Conservation (phyloP, 2,329 filamentous ascomycete genomes). For the Zymoseptoria ardabiliae region DNA sequence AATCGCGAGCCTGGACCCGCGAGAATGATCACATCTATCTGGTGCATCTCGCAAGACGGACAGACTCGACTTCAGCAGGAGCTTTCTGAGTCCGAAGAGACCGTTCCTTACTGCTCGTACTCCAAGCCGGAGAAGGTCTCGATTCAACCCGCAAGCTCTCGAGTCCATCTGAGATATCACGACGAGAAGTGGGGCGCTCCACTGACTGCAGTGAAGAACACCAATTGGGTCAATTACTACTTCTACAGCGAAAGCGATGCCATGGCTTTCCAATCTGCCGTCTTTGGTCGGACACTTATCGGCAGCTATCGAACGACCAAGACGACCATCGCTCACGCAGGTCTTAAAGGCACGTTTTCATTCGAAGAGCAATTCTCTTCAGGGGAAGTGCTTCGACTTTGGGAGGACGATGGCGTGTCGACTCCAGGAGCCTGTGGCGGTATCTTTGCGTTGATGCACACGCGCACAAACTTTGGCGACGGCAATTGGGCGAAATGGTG, state of each 20-base stretch:
- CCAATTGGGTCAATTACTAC: conserved; percentile 41
- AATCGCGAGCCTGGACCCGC: conserved; percentile 30
- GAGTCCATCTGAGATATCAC: conserved; percentile 35
- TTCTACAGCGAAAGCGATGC: conserved; percentile 30
- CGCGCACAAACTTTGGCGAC: conserved; percentile 36
- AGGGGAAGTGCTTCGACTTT: conserved; percentile 41
- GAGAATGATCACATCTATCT: conserved; percentile 38
- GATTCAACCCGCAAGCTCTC: conserved; percentile 24
- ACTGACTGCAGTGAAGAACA: conserved; percentile 30
- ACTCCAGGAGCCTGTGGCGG: conserved; percentile 31
- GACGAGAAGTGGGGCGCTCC: conserved; percentile 30
- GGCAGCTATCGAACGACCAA: conserved; percentile 38
- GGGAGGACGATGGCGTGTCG: conserved; percentile 36
- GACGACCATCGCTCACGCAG: conserved; percentile 40
- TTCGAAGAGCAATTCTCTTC: conserved; percentile 44
- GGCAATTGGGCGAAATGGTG: conserved; percentile 39
- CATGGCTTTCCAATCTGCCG: conserved; percentile 38
- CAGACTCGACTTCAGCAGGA: conserved; percentile 37
- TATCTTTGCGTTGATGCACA: conserved; percentile 39
- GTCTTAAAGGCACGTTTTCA: conserved; percentile 34
- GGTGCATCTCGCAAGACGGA: conserved; percentile 39
- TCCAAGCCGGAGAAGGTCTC: conserved; percentile 40
- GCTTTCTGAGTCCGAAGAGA: conserved; percentile 34
- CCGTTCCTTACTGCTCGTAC: conserved; percentile 40
- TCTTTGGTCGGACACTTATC: conserved; percentile 39